These are phyloP conservation scores for Claviceps humidiphila DNA, from an alignment of 2,329 filamentous ascomycete species.

Conservation along the genomic window DNA sequence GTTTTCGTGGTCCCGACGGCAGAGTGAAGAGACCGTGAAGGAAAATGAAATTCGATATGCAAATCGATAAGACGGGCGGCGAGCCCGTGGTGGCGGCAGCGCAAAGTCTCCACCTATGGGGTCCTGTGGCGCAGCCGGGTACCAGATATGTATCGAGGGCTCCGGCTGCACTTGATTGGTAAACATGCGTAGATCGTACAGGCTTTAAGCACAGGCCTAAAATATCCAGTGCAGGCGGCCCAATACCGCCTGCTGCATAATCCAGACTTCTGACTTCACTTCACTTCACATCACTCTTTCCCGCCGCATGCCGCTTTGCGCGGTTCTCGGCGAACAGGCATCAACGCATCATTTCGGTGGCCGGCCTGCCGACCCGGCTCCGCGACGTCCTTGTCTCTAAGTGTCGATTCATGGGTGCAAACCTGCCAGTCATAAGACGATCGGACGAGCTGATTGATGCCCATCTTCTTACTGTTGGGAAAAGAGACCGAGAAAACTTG, in stretches of 20 bases:
- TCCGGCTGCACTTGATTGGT: no score
- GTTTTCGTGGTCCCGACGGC: not conserved
- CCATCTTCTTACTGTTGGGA: not conserved
- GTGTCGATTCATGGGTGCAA: not conserved
- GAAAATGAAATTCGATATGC: not conserved
- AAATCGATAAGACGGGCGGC: not conserved
- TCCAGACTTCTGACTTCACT: not conserved
- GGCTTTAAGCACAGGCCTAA: no score
- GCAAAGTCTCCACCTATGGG: no score
- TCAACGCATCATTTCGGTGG: not conserved
- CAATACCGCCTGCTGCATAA: not conserved
- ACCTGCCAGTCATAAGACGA: not conserved
- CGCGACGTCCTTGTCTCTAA: not conserved
- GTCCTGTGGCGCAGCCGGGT: not conserved
- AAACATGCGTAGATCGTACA: no score
- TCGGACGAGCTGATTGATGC: not conserved
- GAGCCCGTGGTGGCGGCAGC: not conserved
- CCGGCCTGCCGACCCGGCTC: slow-evolving; percentile 1
- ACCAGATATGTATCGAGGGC: no score
- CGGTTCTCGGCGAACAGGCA: not conserved
- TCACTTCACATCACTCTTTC: not conserved
- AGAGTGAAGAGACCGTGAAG: not conserved
- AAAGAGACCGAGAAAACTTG: not conserved
- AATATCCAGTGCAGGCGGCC: not conserved
- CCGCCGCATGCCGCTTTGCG: not conserved